Evolutionary conservation across 345 rosid species (phyloP), one percentile per base, ranked within the genome.

Genomic region (Syzygium grande): DNA sequence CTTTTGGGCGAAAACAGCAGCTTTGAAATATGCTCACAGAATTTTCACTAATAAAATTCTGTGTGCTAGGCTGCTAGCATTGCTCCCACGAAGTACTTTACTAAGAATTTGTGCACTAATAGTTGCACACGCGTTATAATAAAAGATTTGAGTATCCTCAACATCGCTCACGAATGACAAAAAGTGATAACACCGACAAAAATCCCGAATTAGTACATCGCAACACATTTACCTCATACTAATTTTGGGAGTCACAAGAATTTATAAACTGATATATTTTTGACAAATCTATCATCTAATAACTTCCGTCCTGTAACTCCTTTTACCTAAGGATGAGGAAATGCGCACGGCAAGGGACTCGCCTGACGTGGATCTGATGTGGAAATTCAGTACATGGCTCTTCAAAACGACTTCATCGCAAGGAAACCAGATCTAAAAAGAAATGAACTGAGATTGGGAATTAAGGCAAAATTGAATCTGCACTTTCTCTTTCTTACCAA

Each of bases 341-440:
- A 73, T 34, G 21, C 7, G 3, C 49, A 9, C 3, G 49, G 49
- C 14, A 19, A 73, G 27, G 6, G 3, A 38, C 49, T 73, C 14
- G 2, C 19, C 7, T 1, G 6, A 68, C 0, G 4, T 4, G 43
- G 25, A 68, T 1, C 1, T 1, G 0, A 38, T 0, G 7, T 11
- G 25, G 1, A 73, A 73, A 38, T 19, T 34, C 14, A 11, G 8
- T 5, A 73, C 5, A 9, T 19, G 46, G 27, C 23, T 19, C 49
- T 73, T 19, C 38, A 73, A 73, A 19, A 6, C 1, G 3, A 19
- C 14, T 21, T 38, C 21, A 7, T 38, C 9, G 14, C 10, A 8
- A 73, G 27, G 80, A 38, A 38, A 38, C 27, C 49, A 3, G 12
- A 73, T 73, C 49, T 2, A 38, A 73, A 73, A 13, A 73, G 46